A percentile compares a stretch with the other conserved stretches of the same genome.
phyloP scores from a whole-genome alignment of 768 basidiomycete species.

The Chalciporus sphaerocephalus region DNA sequence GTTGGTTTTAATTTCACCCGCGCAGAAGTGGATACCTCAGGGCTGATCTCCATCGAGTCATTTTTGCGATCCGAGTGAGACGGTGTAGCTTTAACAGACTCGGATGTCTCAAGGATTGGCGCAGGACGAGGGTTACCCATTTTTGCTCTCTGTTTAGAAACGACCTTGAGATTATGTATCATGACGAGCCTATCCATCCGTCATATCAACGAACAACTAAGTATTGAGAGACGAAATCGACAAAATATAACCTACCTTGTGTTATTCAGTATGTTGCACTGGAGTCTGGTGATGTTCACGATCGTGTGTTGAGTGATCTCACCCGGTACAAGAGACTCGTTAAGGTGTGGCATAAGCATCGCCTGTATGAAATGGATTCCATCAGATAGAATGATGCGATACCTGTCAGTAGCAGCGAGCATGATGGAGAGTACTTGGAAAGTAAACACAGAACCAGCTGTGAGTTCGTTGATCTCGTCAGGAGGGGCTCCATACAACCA shows the following conservation, averaged over 20 bases:
- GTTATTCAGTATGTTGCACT: conserved; percentile 78
- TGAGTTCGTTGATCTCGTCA: conserved; percentile 24
- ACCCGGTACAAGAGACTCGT: conserved; percentile 62
- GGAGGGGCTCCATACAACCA: conserved; percentile 42
- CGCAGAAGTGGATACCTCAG: conserved; percentile 25
- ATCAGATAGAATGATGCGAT: conserved; percentile 86
- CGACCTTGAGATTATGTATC: conserved; percentile 58
- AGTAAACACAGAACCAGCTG: conserved; percentile 36
- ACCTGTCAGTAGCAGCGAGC: conserved; percentile 64
- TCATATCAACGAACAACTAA: conserved; percentile 4
- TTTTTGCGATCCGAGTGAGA: conserved; percentile 23
- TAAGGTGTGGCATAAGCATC: conserved; percentile 93
- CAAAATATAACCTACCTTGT: conserved; percentile 76
- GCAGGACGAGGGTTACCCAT: conserved; percentile 60
- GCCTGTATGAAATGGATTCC: conserved; percentile 85
- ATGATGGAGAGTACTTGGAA: conserved; percentile 84
- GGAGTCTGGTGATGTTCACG: conserved; percentile 66
- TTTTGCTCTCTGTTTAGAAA: conserved; percentile 55
- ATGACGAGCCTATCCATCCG: conserved; percentile 64
- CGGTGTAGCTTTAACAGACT: conserved; percentile 19
- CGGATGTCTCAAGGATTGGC: conserved; percentile 33
- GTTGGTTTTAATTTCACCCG: conserved; percentile 5
- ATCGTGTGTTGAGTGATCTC: conserved; percentile 62
- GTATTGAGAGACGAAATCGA: conserved; percentile 17
- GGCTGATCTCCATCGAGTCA: conserved; percentile 28